These are phyloP conservation scores for Cnidoscolus chayamansa DNA, from an alignment of 441 rosid genomes.

Conservation along the genomic window DNA sequence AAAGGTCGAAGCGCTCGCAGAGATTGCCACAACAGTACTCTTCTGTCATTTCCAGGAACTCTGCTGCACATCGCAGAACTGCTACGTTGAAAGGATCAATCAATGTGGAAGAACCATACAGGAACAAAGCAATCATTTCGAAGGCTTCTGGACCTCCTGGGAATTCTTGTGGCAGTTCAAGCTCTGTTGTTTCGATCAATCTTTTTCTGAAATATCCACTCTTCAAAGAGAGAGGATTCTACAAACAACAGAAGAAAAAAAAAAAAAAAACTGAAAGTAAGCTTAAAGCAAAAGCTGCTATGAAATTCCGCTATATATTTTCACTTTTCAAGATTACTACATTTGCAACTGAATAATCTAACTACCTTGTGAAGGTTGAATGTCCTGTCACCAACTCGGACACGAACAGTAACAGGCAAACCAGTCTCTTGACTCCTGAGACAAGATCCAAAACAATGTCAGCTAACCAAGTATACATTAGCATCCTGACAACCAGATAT, in stretches of 20 bases:
- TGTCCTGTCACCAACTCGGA: slow-evolving; percentile 46
- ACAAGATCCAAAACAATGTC: slow-evolving; percentile 5
- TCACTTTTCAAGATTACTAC: background rate
- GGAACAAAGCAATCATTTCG: slow-evolving; percentile 59
- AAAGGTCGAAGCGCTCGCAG: slow-evolving; percentile 64
- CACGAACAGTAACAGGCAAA: slow-evolving; percentile 56
- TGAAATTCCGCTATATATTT: background rate
- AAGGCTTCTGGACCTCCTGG: slow-evolving; percentile 78
- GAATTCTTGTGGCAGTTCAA: slow-evolving; percentile 54
- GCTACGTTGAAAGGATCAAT: slow-evolving; percentile 68
- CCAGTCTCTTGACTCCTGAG: slow-evolving; percentile 82
- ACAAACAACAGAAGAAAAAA: slow-evolving; percentile 23
- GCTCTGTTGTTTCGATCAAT: slow-evolving; percentile 39
- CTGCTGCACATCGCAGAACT: slow-evolving; percentile 66
- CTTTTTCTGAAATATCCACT: slow-evolving; percentile 66
- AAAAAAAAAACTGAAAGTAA: background rate
- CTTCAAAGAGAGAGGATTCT: slow-evolving; percentile 59
- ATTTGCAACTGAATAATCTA: background rate
- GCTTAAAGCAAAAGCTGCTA: background rate
- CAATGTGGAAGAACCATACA: slow-evolving; percentile 60
- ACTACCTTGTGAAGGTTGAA: slow-evolving; percentile 72
- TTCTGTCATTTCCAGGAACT: slow-evolving; percentile 71
- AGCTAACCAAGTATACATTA: background rate
- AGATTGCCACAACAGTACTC: slow-evolving; percentile 53
- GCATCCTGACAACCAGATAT: background rate